Conservation (phyloP, 2,329 filamentous ascomycete genomes). For the Apiospora kogelbergensis region DNA sequence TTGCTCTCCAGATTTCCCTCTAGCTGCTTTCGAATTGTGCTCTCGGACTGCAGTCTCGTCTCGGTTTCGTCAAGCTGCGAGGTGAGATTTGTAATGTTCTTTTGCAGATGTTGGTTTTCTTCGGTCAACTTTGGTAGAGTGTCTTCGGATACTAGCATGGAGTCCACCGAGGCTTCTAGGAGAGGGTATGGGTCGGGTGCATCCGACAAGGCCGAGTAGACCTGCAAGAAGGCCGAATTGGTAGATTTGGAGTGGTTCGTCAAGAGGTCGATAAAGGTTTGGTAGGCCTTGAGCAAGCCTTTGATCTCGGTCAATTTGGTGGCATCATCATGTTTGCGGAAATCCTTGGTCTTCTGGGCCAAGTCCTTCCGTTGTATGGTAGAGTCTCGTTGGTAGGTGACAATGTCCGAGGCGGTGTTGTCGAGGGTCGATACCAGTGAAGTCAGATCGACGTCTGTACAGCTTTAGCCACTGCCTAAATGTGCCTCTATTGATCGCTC, state of each 20-base stretch:
- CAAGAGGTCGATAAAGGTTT: slow-evolving; percentile 93
- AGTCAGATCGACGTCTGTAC: slow-evolving; percentile 79
- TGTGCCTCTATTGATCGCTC: not conserved
- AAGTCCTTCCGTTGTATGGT: slow-evolving; percentile 94
- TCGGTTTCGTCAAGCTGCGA: slow-evolving; percentile 83
- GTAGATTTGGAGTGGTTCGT: slow-evolving; percentile 95
- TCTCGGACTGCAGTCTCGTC: slow-evolving; percentile 75
- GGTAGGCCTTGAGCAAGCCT: slow-evolving; percentile 88
- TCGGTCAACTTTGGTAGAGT: slow-evolving; percentile 85
- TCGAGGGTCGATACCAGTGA: slow-evolving; percentile 83
- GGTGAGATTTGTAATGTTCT: slow-evolving; percentile 72
- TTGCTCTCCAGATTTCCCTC: slow-evolving; percentile 76
- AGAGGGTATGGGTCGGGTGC: slow-evolving; percentile 95
- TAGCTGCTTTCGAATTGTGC: slow-evolving; percentile 67
- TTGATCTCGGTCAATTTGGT: slow-evolving; percentile 88
- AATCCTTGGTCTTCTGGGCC: slow-evolving; percentile 99
- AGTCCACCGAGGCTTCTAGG: slow-evolving; percentile 93
- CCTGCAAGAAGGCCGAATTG: slow-evolving; percentile 87
- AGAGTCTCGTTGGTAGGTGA: slow-evolving; percentile 90
- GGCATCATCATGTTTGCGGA: slow-evolving; percentile 84
- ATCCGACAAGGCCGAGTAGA: slow-evolving; percentile 92
- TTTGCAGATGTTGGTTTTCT: slow-evolving; percentile 86
- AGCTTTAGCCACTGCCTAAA: slow-evolving; percentile 9
- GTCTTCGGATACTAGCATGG: slow-evolving; percentile 87
- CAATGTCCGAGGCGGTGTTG: slow-evolving; percentile 91